Conservation (phyloP, 306 rosid species). For the Quercus glauca region DNA sequence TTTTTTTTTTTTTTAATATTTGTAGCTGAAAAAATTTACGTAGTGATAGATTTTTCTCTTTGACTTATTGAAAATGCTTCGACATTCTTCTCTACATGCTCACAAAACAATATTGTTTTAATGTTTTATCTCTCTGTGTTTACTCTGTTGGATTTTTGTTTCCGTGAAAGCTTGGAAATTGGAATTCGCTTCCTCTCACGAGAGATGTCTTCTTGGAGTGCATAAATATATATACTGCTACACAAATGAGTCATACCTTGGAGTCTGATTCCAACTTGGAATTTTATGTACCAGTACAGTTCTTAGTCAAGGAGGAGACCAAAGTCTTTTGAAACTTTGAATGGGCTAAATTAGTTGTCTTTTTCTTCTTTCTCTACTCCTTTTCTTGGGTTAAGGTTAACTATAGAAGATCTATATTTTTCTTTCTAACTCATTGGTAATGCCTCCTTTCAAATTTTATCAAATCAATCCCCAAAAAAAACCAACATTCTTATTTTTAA, state of each 20-base stretch:
- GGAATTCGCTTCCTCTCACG: slow-evolving; percentile 34
- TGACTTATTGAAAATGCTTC: slow-evolving; percentile 29
- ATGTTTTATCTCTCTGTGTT: slow-evolving; percentile 36
- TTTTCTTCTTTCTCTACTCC: background rate
- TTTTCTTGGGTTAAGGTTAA: background rate
- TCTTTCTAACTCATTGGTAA: too few relatives aligned
- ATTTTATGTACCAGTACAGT: slow-evolving; percentile 29
- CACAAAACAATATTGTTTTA: slow-evolving; percentile 11
- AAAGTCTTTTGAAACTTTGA: background rate
- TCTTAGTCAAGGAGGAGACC: background rate
- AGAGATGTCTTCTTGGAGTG: slow-evolving; percentile 50
- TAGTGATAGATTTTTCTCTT: slow-evolving; percentile 21
- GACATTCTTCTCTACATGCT: slow-evolving; percentile 67
- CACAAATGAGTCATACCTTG: slow-evolving; percentile 32
- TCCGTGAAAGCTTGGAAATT: slow-evolving; percentile 48
- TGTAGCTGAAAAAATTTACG: slow-evolving; percentile 24
- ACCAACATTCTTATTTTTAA: too few relatives aligned
- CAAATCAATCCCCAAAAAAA: too few relatives aligned
- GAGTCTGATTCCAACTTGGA: slow-evolving; percentile 54
- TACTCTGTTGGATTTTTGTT: slow-evolving; percentile 41
- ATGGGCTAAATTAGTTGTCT: background rate
- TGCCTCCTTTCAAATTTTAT: too few relatives aligned
- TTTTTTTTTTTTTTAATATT: background rate
- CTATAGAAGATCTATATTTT: background rate
- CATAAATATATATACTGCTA: slow-evolving; percentile 18